phyloP scores from a whole-genome alignment of 305 asterid genomes.

The Fraxinus platypoda region DNA sequence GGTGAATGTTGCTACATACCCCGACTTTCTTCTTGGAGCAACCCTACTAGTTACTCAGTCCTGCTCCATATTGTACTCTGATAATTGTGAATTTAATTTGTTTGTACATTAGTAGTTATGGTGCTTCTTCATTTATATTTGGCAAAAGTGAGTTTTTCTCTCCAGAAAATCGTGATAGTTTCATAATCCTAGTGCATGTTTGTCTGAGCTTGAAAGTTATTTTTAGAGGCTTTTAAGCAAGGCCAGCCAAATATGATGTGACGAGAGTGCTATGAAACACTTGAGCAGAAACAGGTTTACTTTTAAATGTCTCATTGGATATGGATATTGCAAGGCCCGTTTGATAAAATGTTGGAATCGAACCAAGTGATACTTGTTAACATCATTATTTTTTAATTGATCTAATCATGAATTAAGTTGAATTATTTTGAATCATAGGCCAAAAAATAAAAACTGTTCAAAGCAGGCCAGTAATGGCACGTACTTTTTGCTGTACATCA shows the following conservation, averaged over 20 bases:
- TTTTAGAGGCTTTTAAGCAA: neutral
- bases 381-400: neutral
- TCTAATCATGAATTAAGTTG: neutral
- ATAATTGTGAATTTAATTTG: neutral
- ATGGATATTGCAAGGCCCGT: neutral
- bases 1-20: slow-evolving; percentile 6
- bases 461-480: neutral
- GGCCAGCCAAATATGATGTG: neutral
- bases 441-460: neutral
- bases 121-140: neutral
- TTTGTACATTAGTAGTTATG: neutral
- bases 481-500: neutral
- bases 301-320: neutral
- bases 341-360: neutral
- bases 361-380: neutral
- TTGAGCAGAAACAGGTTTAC: neutral
- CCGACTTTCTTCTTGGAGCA: slow-evolving; percentile 3
- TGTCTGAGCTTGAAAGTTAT: neutral
- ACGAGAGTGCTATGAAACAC: neutral
- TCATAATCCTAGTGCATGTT: neutral
- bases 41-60: neutral
- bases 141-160: neutral
- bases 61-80: neutral
- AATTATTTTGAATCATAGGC: neutral
- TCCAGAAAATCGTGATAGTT: neutral